Base-by-base conservation (phyloP, 306 rosid species). In the Lagenaria siceraria region DNA sequence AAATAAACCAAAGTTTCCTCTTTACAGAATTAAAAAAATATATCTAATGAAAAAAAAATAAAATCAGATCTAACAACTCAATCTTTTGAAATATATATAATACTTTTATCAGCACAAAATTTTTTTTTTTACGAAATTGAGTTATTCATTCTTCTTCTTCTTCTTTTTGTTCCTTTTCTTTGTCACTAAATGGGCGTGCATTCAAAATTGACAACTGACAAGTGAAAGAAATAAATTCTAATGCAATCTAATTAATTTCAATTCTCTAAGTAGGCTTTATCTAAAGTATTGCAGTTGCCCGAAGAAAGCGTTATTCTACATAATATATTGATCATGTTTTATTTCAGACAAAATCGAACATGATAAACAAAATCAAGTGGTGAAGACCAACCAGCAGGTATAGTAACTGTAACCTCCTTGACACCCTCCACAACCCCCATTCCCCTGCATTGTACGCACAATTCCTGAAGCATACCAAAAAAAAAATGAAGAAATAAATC, bases 321-420 rank as follows among this genome's bases (percentile, higher is more conserved):
- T 17, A 72, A 17, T 43, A 70, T 24, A 46, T 25, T 18, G 60
- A 70, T 48, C 11, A 27, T 27, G 25, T 49, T 72, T 17, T 25
- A 72, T 48, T 70, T 70, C 60, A 48, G 25, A 14, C 21, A 10
- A 72, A 15, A 49, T 25, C 27, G 59, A 72, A 72, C 76, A 72
- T 27, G 59, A 72, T 72, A 48, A 48, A 29, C 22, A 27, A 70
- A 68, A 49, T 49, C 21, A 17, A 72, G 76, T 1, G 54, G 69
- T 76, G 14, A 53, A 40, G 81, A 87, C 92, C 81, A 89, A 95
- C 99, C 99, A 89, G 91, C 84, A 83, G 99, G 99, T 83, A 92
- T 88, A 7, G 92, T 87, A 77, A 95, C 97, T 79, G 84, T 86
- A 83, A 95, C 90, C 79, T 90, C 87, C 89, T 87, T 92, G 64